Conservation (phyloP, 179 eudicot genomes). For the Heliamphora ciliata region DNA sequence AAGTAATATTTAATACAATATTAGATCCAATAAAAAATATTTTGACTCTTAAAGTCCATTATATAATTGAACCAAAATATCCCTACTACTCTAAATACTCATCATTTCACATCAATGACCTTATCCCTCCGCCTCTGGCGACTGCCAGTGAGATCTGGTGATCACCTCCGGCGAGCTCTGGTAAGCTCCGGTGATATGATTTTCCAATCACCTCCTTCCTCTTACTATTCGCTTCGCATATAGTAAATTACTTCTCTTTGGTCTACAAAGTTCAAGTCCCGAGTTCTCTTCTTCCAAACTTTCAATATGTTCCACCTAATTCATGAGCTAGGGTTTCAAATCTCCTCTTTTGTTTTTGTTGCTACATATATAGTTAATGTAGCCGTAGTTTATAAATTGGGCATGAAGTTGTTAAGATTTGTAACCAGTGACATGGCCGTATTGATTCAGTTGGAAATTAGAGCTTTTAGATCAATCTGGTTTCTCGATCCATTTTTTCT, state of each 20-base stretch:
- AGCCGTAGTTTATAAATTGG: neutral
- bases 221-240: neutral
- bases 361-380: neutral
- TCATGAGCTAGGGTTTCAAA: constrained; percentile 4
- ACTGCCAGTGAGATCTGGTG: no score
- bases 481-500: neutral
- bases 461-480: constrained; percentile 10
- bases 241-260: neutral
- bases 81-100: no score
- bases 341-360: neutral
- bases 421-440: constrained; percentile 10
- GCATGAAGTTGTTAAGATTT: constrained; percentile 17
- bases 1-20: no score
- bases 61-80: no score
- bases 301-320: constrained; percentile 1
- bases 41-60: no score
- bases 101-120: no score
- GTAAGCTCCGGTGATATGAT: neutral
- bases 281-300: neutral
- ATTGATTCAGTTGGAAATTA: constrained; percentile 9
- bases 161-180: no score
- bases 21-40: no score
- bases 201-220: neutral
- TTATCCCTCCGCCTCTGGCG: no score
- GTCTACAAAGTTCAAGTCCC: neutral